phyloP scores from a whole-genome alignment of 305 asterid genomes.

The Fraxinus latifolia region DNA sequence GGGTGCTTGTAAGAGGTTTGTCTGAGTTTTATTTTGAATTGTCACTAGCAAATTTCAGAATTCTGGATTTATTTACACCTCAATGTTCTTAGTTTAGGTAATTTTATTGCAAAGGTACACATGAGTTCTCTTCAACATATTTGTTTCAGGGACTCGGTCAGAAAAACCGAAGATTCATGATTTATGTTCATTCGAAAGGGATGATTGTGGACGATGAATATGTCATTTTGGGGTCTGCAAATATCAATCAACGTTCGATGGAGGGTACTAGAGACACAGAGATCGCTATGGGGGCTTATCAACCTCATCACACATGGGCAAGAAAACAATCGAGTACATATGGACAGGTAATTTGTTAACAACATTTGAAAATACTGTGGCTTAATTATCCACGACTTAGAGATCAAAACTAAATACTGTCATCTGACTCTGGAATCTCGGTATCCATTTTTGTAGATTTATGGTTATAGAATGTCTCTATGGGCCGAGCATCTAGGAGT shows the following conservation, averaged over 20 bases:
- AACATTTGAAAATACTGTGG: neutral
- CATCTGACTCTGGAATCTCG: neutral
- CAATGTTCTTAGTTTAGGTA: neutral
- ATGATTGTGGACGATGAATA: conserved; percentile 92
- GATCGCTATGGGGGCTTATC: conserved; percentile 98
- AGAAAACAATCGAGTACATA: conserved; percentile 56
- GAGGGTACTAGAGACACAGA: conserved; percentile 93
- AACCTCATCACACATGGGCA: conserved; percentile 87
- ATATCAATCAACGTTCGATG: conserved; percentile 89
- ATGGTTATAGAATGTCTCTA: conserved; percentile 90
- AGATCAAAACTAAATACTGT: neutral
- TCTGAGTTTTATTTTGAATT: neutral
- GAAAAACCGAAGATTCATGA: conserved; percentile 86
- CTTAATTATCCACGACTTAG: neutral
- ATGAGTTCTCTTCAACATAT: neutral
- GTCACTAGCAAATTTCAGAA: neutral
- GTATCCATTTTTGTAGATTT: conserved; percentile 44
- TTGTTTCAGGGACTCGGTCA: conserved; percentile 64
- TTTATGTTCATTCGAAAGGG: conserved; percentile 94
- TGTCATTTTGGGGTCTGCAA: conserved; percentile 83
- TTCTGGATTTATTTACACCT: neutral
- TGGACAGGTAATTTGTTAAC: conserved; percentile 63
- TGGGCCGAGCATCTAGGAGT: conserved; percentile 97
- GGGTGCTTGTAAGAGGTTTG: neutral
- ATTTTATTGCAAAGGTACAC: neutral